These are phyloP conservation scores for Diacronema lutheri DNA, from an alignment of 78 protist genomes.

Conservation along the genomic window DNA sequence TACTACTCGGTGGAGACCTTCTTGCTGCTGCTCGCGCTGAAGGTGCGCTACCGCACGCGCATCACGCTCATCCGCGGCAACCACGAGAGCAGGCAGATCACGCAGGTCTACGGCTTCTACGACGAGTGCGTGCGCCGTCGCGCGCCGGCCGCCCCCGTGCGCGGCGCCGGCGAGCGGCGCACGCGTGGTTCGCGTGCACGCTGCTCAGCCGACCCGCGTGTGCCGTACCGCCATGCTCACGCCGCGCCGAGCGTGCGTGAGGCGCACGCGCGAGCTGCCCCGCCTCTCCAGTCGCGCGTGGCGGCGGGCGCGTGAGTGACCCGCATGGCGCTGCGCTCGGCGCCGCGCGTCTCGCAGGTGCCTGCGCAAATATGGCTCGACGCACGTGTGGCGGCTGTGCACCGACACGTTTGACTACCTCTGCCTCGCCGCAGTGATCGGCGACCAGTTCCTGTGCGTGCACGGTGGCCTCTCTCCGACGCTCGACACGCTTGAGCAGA, in stretches of 20 bases:
- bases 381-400: slow-evolving; percentile 52
- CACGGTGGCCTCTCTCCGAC: slow-evolving; percentile 82
- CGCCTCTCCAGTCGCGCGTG: too few species aligned
- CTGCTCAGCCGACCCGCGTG: too few species aligned
- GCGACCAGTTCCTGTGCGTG: slow-evolving; percentile 50
- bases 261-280: too few species aligned
- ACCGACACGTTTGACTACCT: slow-evolving; percentile 64
- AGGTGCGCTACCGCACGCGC: slow-evolving; percentile 27
- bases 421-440: slow-evolving; percentile 68
- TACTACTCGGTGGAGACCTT: slow-evolving; percentile 68
- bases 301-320: too few species aligned
- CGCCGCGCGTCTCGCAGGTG: too few species aligned
- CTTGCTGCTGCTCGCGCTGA: slow-evolving; percentile 62
- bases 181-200: too few species aligned
- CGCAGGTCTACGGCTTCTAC: slow-evolving; percentile 68
- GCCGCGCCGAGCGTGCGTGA: too few species aligned
- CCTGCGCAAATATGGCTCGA: slow-evolving; percentile 60
- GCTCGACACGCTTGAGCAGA: slow-evolving; percentile 53
- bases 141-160: too few species aligned
- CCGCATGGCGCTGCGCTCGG: too few species aligned
- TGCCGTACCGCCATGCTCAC: too few species aligned
- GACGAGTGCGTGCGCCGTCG: slow-evolving; percentile 70
- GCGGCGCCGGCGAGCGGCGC: too few species aligned
- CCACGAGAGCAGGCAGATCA: slow-evolving; percentile 73
- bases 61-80: slow-evolving; percentile 68